phyloP scores from a whole-genome alignment of 495 filamentous ascomycete species.

The Saxophila tyrrhenica region DNA sequence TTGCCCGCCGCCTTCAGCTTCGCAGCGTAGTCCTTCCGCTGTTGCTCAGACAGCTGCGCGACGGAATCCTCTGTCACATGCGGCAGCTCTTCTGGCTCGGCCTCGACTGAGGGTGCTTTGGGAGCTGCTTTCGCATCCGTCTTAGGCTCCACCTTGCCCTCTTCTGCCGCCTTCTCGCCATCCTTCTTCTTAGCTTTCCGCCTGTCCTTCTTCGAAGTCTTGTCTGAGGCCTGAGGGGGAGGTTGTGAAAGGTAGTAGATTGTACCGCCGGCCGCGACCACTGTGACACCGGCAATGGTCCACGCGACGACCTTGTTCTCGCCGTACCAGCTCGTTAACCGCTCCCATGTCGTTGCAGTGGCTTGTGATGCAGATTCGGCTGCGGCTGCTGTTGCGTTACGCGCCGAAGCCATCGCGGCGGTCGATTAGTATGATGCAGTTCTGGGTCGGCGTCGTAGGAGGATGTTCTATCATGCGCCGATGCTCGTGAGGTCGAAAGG shows the following conservation, averaged over 20 bases:
- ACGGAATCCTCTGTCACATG: conserved; percentile 75
- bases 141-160: conserved; percentile 26
- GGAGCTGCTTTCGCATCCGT: conserved; percentile 5
- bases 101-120: conserved; percentile 45
- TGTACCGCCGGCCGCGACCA: conserved; percentile 82
- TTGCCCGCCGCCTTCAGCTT: conserved; percentile 94
- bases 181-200: conserved; percentile 45
- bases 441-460: neutral
- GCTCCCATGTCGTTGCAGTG: conserved; percentile 69
- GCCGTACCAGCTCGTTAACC: conserved; percentile 80
- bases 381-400: conserved; percentile 8
- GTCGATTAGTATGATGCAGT: neutral
- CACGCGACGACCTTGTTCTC: conserved; percentile 94
- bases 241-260: conserved; percentile 69
- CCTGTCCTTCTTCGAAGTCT: conserved; percentile 46
- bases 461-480: no score
- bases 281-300: conserved; percentile 84
- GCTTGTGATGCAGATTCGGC: conserved; percentile 3
- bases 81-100: conserved; percentile 62
- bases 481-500: neutral
- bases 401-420: conserved; percentile 7
- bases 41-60: conserved; percentile 48
- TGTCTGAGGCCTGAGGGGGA: neutral
- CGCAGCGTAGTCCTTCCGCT: conserved; percentile 70
- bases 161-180: conserved; percentile 50